Base-by-base conservation (phyloP, 345 rosid species). In the Corymbia maculata region DNA sequence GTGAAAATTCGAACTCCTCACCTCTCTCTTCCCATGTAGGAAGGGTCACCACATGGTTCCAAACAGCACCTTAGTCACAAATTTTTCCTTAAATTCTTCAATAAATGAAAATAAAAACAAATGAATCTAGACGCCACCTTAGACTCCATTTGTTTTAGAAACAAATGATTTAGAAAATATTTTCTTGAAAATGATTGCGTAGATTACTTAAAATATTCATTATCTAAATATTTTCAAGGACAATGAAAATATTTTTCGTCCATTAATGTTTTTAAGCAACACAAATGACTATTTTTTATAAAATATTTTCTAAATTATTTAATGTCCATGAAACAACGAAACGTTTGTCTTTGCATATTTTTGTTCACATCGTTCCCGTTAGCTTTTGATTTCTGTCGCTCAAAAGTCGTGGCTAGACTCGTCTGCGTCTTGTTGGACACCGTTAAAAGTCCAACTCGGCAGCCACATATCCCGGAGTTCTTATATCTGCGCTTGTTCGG, bases 291-390 rank as follows among this genome's bases (percentile, higher is more conserved):
- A 57, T 24, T 57, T 24, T 24, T 57, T 24, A 57, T n/a, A 0
- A 6, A 0, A 24, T 57, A 0, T 59, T 26, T 26, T 11, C 30
- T 59, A 26, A 59, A 26, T 26, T 0, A 55, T 55, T 55, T 0
- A 0, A 8, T 55, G 21, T 36, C 42, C 42, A 0, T 0, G 1
- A 52, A 52, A 52, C 53, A 36, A 36, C 42, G 42, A 0, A 55
- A 22, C 61, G 0, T 11, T 59, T 26, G 32, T 64, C 36, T 64
- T 64, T 36, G 0, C 42, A n/a, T 0, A n/a, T 6, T 64, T 64
- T n/a, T 64, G 75, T 13, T 64, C 75, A 64, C n/a, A 64, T n/a
- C 13, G 19, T 64, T 64, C 75, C 6, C 30, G 75, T 64, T 64
- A 64, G 13, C 75, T n/a, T 64, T 64, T 14, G 19, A 64, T 64